Evolutionary conservation across 352 stramenopile genomes (phyloP), one percentile per base, ranked within the genome.

Genomic region (Globisporangium mamillatum): DNA sequence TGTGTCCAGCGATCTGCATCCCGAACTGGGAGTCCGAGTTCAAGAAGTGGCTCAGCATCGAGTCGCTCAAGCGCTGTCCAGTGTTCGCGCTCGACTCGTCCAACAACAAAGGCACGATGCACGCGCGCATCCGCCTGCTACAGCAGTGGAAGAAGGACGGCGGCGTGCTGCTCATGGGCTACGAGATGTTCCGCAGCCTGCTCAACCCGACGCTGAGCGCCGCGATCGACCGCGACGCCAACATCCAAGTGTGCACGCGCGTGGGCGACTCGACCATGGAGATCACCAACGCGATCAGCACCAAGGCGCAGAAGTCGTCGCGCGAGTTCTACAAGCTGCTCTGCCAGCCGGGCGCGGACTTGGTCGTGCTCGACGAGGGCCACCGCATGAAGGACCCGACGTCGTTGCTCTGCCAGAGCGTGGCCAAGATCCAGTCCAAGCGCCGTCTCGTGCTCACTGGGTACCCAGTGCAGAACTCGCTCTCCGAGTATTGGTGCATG

Each of bases 21-120:
- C 96, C 97, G 41, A 99, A 99, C 75, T 99, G 97, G 97, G 86
- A 98, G 68, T 89, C 92, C 66, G 97, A 99, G 82, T 98, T 99
- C 70, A 82, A 96, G 27, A 99, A 99, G 73, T 99, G 97, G 97
- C 75, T 99, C 34, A 85, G 73, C 32, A 27, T 61, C 1, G 81
- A 91, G 48, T 80, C 84, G 34, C 70, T 81, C n/a, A 72, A 68
- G 56, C 75, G 74, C 38, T 92, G 85, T 36, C 81, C 77, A 27
- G 68, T 95, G 24, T 75, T 89, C 24, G 71, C 80, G 50, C 74
- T 96, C 53, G 88, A 95, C 66, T 69, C 84, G 22, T 75, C 71
- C 18, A 84, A 75, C 12, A 83, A 76, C 48, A 93, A 91, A 56
- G 73, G 79, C 32, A 89, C 73, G 25, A 79, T 72, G 55, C 69